Evolutionary conservation across 1,284 basidiomycete genomes (phyloP).

Genomic region (Takashimella tepidaria): DNA sequence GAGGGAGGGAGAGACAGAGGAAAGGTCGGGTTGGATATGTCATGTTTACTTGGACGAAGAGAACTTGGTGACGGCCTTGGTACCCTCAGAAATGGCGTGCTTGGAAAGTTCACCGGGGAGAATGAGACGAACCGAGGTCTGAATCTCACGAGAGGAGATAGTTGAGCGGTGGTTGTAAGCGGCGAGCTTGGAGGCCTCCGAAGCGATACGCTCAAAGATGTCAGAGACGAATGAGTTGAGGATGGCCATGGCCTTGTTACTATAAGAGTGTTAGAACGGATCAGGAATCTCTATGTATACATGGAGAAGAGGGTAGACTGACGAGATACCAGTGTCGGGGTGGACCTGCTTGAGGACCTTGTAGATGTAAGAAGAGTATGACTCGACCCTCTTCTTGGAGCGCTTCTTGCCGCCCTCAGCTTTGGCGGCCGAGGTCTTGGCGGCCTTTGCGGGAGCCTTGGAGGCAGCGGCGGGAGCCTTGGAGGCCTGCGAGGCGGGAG

Average conservation of each 20-base stretch:
- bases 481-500: slow-evolving; percentile 58
- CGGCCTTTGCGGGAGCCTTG: slow-evolving; percentile 56
- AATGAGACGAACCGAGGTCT: slow-evolving; percentile 84
- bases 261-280: slow-evolving; percentile 46
- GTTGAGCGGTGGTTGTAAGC: slow-evolving; percentile 91
- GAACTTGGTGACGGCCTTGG: slow-evolving; percentile 56
- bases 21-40: not conserved
- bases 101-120: slow-evolving; percentile 76
- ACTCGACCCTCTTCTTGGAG: slow-evolving; percentile 81
- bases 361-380: slow-evolving; percentile 92
- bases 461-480: slow-evolving; percentile 51
- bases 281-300: no score
- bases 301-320: slow-evolving; percentile 16
- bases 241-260: slow-evolving; percentile 92
- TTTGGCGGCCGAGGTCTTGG: slow-evolving; percentile 62
- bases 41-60: slow-evolving; percentile 50
- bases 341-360: slow-evolving; percentile 68
- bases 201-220: slow-evolving; percentile 88
- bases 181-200: slow-evolving; percentile 84
- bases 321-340: slow-evolving; percentile 85
- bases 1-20: not conserved
- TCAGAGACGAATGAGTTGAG: slow-evolving; percentile 90
- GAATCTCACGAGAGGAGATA: slow-evolving; percentile 89
- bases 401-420: slow-evolving; percentile 77
- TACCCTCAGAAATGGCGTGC: slow-evolving; percentile 76